Evolutionary conservation across 495 filamentous ascomycete genomes (phyloP).

Genomic region (Amorphotheca resinae): DNA sequence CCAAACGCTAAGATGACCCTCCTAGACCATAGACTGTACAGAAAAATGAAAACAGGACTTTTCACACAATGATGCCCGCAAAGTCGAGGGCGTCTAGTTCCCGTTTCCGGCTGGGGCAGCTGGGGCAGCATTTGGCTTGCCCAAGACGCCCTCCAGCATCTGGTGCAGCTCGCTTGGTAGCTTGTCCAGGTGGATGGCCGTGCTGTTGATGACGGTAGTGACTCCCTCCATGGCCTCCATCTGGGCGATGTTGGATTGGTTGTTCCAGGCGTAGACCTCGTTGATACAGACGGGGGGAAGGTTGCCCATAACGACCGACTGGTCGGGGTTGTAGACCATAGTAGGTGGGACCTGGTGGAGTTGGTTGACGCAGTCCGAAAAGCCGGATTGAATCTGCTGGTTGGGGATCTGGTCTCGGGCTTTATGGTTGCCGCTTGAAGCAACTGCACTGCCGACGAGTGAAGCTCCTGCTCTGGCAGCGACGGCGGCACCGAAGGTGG

Average conservation of each 20-base stretch:
- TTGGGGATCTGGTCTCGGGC: background rate
- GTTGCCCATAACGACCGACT: background rate
- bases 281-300: background rate
- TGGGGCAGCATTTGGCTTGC: background rate
- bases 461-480: background rate
- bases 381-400: background rate
- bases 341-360: background rate
- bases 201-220: background rate
- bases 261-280: background rate
- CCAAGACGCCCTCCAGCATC: background rate
- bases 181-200: background rate
- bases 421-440: background rate
- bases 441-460: background rate
- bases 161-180: background rate
- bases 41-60: background rate
- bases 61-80: background rate
- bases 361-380: background rate
- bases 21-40: background rate
- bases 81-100: background rate
- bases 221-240: background rate
- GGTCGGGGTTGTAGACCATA: background rate
- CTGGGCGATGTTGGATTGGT: background rate
- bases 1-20: background rate
- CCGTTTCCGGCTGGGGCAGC: background rate
- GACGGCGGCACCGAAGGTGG: background rate